Base-by-base conservation (phyloP, 768 basidiomycete species). In the Leucosporidium scottii region DNA sequence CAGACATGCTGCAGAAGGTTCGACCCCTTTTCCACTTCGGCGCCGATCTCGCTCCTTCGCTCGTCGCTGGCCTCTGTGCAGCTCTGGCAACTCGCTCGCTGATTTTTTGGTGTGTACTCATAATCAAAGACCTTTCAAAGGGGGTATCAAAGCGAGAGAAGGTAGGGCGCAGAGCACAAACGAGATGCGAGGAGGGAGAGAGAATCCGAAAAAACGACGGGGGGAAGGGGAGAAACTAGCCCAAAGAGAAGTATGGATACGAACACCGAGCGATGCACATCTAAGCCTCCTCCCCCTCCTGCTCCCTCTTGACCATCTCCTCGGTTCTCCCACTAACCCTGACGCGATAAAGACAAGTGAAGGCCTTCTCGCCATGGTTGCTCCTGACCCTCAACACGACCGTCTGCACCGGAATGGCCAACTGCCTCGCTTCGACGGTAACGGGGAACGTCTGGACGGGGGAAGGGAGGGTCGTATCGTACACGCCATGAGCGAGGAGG, bases 311-410 rank as follows among this genome's bases (percentile, higher is more conserved):
- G n/a, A 59, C 36, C 12, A 39, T 62, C 25, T 54, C n/a, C 48
- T 62, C 66, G 34, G 66, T 67, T 34, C 51, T 47, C 0, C 73
- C 73, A 34, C 66, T 65, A 25, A 75, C 69, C 27, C 75, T 55
- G 7, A 75, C 64, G 9, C 75, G 70, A 59, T 75, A 98, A 49
- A 98, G 78, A 78, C 94, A 98, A 0, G 93, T 96, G 76, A 84
- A 90, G 65, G 87, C 85, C 9, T 82, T 81, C 78, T 82, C 81
- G 51, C 93, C 94, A 87, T 92, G 97, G 76, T 97, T 98, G 76
- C 81, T 88, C 78, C 85, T 82, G 73, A 98, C 81, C 70, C 84
- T 81, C 75, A 96, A 81, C 67, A 87, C 85, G 31, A 97, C 89
- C 61, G 94, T 80, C 2, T 90, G 90, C 74, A 94, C 88, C 77